Base-by-base conservation (phyloP, 148 eudicot species). In the Fagopyrum esculentum region DNA sequence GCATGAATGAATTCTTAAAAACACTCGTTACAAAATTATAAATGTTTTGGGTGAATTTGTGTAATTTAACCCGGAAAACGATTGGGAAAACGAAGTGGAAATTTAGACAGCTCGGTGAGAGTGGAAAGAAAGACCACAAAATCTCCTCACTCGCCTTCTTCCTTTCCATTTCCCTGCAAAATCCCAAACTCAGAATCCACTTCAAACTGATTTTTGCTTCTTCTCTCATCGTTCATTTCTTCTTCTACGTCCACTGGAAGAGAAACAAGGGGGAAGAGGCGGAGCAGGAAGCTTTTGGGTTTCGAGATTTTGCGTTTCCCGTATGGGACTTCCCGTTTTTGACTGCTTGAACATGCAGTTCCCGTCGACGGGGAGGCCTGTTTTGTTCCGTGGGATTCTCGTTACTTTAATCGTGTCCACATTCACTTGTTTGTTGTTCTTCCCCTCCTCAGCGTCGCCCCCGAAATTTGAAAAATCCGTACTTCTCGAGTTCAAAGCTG, bases 401-500 rank as follows among this genome's bases (percentile, higher is more conserved):
- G 29, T 9, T n/a, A 52, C 30, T 45, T 48, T 10, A 29, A 71
- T 71, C n/a, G 45, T 26, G 44, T 16, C 83, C 49, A 61, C 83
- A 66, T 17, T 63, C 30, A 45, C 35, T 69, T 78, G 43, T 51
- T 46, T 56, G 75, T 40, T 40, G 70, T 35, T 64, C 5, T 35
- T 45, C 15, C 49, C 0, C 75, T 73, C 74, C 80, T 29, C 1
- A 78, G 78, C 51, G 26, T 61, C 68, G 16, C 44, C 70, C 40
- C 73, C 61, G 85, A 79, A 81, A 17, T 78, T 77, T 19, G 92
- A 89, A 22, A 85, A 85, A 85, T 80, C 88, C 19, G 87, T 84
- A 16, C 84, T 89, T 22, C 69, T 89, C 75, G 81, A 84, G 85
- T 43, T 89, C 54, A 89, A 85, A 75, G 68, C 16, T 43, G 82